These are phyloP conservation scores for Paramecium sonneborni DNA, from an alignment of 73 alveolate genomes.

Conservation along the genomic window DNA sequence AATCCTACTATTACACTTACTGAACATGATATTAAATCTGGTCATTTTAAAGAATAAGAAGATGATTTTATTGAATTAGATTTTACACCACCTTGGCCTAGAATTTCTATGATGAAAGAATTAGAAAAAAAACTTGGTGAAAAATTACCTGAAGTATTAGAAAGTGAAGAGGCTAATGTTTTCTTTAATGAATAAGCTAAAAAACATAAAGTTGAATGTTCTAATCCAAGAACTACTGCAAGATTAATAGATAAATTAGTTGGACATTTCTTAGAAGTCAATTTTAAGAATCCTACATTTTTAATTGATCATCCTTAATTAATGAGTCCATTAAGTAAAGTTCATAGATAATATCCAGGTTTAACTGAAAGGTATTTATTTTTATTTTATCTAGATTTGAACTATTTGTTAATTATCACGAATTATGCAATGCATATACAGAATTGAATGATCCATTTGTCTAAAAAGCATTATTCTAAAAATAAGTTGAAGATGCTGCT, in stretches of 20 bases:
- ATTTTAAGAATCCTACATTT: constrained; percentile 95
- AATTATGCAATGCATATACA: constrained; percentile 95
- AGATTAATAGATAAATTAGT: constrained; percentile 92
- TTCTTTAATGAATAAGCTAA: constrained; percentile 85
- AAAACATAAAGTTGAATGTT: constrained; percentile 83
- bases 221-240: constrained; percentile 87
- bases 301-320: constrained; percentile 97
- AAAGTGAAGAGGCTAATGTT: constrained; percentile 87
- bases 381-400: constrained; percentile 76
- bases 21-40: constrained; percentile 35
- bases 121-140: constrained; percentile 84
- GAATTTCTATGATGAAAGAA: constrained; percentile 92
- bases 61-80: constrained; percentile 87
- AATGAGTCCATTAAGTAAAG: constrained; percentile 99
- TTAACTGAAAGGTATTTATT: constrained; percentile 87
- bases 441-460: constrained; percentile 97
- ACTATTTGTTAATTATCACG: constrained; percentile 91
- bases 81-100: constrained; percentile 98
- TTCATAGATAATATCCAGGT: constrained; percentile 88
- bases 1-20: constrained; percentile 65
- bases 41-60: constrained; percentile 69
- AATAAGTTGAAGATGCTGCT: constrained; percentile 88
- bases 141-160: constrained; percentile 80
- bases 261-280: constrained; percentile 97
- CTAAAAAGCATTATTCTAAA: constrained; percentile 86